Percentiles rank a stretch among this genome's conserved stretches.
These are phyloP conservation scores for Microbotryomycetes sp. DNA, from an alignment of 1,284 basidiomycete species.

Conservation along the genomic window DNA sequence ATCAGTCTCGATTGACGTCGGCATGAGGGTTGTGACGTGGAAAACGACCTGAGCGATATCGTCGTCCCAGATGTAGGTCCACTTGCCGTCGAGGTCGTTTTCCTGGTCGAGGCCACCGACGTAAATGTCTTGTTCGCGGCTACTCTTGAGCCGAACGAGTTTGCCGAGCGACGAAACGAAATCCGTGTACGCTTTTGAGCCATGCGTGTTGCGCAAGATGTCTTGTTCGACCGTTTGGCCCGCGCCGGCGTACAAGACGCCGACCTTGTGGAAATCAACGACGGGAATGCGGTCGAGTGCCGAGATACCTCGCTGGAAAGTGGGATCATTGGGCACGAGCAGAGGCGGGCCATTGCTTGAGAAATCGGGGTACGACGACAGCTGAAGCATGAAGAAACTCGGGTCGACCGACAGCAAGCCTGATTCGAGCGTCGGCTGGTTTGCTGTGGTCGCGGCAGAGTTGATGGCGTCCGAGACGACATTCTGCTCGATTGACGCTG, in stretches of 20 bases:
- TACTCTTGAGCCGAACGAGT: constrained; percentile 81
- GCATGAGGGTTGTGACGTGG: constrained; percentile 97
- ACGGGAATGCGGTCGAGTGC: constrained; percentile 81
- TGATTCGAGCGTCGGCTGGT: constrained; percentile 28
- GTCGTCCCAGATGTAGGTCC: constrained; percentile 98
- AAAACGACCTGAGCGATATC: constrained; percentile 93
- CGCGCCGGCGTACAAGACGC: constrained; percentile 90
- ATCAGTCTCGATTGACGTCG: constrained; percentile 57
- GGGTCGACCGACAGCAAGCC: constrained; percentile 57
- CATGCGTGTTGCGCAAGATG: constrained; percentile 83
- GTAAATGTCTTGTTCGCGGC: constrained; percentile 73
- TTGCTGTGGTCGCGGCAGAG: constrained; percentile 17
- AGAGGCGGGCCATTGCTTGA: constrained; percentile 39
- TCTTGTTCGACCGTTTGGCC: constrained; percentile 78
- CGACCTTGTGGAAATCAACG: constrained; percentile 96
- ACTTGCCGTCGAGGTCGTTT: constrained; percentile 72
- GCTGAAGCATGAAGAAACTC: constrained; percentile 75
- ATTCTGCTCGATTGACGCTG: constrained; percentile 32
- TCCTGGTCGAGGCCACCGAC: constrained; percentile 83
- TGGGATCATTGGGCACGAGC: constrained; percentile 47
- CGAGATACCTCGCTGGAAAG: constrained; percentile 58
- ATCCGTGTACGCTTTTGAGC: constrained; percentile 87
- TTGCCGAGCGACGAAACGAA: constrained; percentile 86
- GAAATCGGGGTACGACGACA: constrained; percentile 65
- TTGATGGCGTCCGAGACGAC: constrained; percentile 35